Conservation (phyloP, 202 grass and related monocot species). For the Dendrocalamus latiflorus region DNA sequence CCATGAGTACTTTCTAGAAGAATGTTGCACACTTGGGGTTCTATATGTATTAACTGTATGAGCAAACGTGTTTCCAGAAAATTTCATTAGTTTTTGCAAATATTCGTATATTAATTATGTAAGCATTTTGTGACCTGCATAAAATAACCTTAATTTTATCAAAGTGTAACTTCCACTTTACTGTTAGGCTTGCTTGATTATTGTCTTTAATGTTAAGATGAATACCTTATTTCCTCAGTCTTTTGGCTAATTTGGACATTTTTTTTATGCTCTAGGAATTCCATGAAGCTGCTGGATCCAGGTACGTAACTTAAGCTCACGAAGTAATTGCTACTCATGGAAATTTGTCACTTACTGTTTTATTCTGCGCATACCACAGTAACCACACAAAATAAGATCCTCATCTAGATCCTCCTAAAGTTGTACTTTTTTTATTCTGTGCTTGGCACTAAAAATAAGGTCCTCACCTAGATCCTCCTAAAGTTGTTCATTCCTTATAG, state of each 20-base stretch:
- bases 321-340: background rate
- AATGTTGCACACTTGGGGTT: background rate
- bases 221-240: background rate
- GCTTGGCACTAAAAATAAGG: too few relatives aligned
- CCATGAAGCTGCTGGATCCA: slow-evolving; percentile 44
- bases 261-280: slow-evolving; percentile 60
- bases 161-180: background rate
- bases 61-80: background rate
- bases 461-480: too few relatives aligned
- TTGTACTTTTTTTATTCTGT: too few relatives aligned
- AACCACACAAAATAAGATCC: too few relatives aligned
- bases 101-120: background rate
- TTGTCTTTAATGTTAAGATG: slow-evolving; percentile 15
- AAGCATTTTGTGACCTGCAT: background rate
- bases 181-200: background rate
- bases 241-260: slow-evolving; percentile 40
- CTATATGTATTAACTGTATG: background rate
- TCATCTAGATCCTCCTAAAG: too few relatives aligned
- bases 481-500: background rate
- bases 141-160: background rate
- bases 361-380: too few relatives aligned
- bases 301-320: slow-evolving; percentile 43
- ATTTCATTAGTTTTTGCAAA: background rate
- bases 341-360: background rate
- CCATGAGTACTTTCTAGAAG: background rate